These are phyloP conservation scores for Psilocybe sp. DNA, from an alignment of 768 basidiomycete genomes.

Conservation along the genomic window DNA sequence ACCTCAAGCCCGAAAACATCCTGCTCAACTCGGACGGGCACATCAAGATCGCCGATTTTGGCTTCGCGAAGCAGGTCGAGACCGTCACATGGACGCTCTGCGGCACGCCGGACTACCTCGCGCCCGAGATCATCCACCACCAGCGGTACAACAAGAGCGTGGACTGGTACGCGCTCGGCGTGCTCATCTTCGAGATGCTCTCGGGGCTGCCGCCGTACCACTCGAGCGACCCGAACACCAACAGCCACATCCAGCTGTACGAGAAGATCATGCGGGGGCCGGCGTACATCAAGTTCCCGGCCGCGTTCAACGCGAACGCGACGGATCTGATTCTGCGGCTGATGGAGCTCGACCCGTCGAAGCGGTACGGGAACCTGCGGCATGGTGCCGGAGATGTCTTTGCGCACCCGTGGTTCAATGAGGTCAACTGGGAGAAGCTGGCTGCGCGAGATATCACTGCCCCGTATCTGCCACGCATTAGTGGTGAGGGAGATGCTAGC, in stretches of 20 bases:
- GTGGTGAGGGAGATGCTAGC: constrained; percentile 93
- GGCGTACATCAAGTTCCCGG: constrained; percentile 74
- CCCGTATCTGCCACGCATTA: constrained; percentile 91
- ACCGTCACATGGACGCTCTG: constrained; percentile 94
- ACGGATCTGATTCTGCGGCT: constrained; percentile 88
- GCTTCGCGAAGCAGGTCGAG: constrained; percentile 88
- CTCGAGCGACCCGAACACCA: constrained; percentile 55
- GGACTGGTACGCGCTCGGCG: constrained; percentile 98
- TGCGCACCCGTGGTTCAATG: constrained; percentile 89
- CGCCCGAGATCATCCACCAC: constrained; percentile 89
- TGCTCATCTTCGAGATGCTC: constrained; percentile 97
- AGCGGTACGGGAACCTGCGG: constrained; percentile 85
- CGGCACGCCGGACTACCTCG: constrained; percentile 94
- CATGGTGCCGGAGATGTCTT: constrained; percentile 92
- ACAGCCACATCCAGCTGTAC: constrained; percentile 82
- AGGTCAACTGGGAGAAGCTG: constrained; percentile 89
- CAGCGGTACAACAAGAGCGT: constrained; percentile 93
- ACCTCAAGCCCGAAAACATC: constrained; percentile 97
- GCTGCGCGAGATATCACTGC: constrained; percentile 85
- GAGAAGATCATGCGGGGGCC: constrained; percentile 86
- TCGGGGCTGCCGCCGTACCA: constrained; percentile 96
- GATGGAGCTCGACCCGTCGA: constrained; percentile 85
- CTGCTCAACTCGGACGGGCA: constrained; percentile 92
- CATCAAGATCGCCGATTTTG: constrained; percentile 96
- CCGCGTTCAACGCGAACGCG: constrained; percentile 67